A percentile compares a stretch with the other conserved stretches of the same genome.
Evolutionary conservation across 208 protist species (phyloP).

Genomic region (Leishmania tarentolae): DNA sequence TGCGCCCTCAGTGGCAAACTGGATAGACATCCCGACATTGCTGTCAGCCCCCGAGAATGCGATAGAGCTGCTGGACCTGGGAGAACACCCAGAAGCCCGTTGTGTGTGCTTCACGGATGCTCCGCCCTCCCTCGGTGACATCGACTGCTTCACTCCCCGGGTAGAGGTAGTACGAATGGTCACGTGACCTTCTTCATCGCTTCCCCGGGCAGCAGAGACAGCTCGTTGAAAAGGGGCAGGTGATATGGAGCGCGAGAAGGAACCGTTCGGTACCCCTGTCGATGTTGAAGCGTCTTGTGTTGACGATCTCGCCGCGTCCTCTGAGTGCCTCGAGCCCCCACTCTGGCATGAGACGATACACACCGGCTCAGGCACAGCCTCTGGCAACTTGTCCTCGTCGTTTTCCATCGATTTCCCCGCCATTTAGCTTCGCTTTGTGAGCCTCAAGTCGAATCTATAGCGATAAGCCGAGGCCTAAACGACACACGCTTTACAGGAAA

Average conservation of each 20-base stretch:
- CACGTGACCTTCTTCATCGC: neutral
- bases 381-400: neutral
- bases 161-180: neutral
- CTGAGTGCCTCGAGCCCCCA: neutral
- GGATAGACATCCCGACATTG: neutral
- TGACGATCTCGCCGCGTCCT: neutral
- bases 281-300: neutral
- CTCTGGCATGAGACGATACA: neutral
- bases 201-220: neutral
- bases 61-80: neutral
- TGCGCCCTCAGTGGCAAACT: neutral
- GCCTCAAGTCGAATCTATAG: slow-evolving; percentile 5
- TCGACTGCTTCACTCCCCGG: neutral
- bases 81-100: neutral
- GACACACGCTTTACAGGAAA: neutral
- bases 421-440: slow-evolving; percentile 27
- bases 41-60: slow-evolving; percentile 5
- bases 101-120: neutral
- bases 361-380: neutral
- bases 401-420: slow-evolving; percentile 28
- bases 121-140: neutral
- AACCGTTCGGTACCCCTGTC: neutral
- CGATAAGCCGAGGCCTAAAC: neutral
- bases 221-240: neutral
- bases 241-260: slow-evolving; percentile 3